A percentile compares a stretch with the other conserved stretches of the same genome.
Evolutionary conservation across 768 basidiomycete genomes (phyloP).

Genomic region (Suillus paluster): DNA sequence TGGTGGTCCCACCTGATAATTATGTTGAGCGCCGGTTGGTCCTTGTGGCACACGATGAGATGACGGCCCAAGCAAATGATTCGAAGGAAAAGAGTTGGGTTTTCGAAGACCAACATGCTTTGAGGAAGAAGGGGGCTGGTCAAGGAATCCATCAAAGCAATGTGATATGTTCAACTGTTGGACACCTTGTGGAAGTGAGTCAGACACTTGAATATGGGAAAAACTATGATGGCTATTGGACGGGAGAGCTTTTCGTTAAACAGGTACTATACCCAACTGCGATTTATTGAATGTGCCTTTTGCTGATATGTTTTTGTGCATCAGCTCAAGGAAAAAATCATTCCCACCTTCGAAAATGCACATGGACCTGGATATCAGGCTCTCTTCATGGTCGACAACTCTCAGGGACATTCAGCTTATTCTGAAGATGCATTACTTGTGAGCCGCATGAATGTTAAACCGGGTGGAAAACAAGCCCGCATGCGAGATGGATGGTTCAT

Average conservation of each 20-base stretch:
- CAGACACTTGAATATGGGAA: conserved; percentile 46
- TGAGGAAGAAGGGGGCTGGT: conserved; percentile 45
- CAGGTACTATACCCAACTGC: conserved; percentile 25
- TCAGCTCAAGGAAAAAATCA: conserved; percentile 20
- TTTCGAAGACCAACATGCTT: conserved; percentile 33
- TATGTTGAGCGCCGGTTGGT: conserved; percentile 26
- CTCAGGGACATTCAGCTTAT: conserved; percentile 39
- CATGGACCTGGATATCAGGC: conserved; percentile 33
- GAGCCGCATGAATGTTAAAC: too few relatives aligned
- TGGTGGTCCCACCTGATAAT: conserved; percentile 5
- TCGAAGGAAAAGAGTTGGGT: conserved; percentile 39
- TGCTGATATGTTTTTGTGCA: conserved; percentile 1
- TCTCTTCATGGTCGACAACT: conserved; percentile 46
- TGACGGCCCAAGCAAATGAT: conserved; percentile 46
- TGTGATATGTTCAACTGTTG: conserved; percentile 39
- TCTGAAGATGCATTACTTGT: conserved; percentile 7
- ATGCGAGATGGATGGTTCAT: conserved; percentile 40
- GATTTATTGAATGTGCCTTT: conserved; percentile 1
- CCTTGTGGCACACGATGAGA: conserved; percentile 40
- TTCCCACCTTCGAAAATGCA: conserved; percentile 15
- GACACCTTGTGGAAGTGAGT: too few relatives aligned
- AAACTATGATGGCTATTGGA: conserved; percentile 48
- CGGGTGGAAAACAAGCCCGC: too few relatives aligned
- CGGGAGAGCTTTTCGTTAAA: conserved; percentile 36
- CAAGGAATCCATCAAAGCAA: conserved; percentile 42